Evolutionary conservation across 2,329 filamentous ascomycete species (phyloP).

Genomic region (Neurospora crassa): DNA sequence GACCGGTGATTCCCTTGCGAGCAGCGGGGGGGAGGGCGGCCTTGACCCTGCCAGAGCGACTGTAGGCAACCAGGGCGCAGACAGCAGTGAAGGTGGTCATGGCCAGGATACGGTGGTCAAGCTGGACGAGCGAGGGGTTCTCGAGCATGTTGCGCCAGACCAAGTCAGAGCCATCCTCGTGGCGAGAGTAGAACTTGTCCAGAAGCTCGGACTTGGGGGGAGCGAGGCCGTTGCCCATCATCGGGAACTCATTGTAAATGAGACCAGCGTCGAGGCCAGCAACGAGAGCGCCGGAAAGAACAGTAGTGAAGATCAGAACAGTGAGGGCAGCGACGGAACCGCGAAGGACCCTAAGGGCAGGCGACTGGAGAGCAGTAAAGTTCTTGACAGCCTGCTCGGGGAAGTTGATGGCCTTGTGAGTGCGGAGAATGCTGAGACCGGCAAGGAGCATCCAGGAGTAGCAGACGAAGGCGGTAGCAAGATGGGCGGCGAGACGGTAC

Average conservation of each 20-base stretch:
- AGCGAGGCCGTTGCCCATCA: conserved; percentile 77
- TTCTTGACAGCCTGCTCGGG: conserved; percentile 52
- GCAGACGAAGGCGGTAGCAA: conserved; percentile 83
- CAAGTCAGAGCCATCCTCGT: conserved; percentile 68
- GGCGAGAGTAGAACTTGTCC: conserved; percentile 75
- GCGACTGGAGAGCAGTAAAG: conserved; percentile 53
- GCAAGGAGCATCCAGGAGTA: conserved; percentile 93
- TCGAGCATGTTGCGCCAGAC: conserved; percentile 98
- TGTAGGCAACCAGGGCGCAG: conserved; percentile 71
- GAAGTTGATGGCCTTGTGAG: conserved; percentile 59
- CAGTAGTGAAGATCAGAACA: conserved; percentile 74
- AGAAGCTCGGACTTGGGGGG: conserved; percentile 79
- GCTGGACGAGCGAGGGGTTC: conserved; percentile 90
- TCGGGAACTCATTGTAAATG: conserved; percentile 98
- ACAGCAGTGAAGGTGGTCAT: conserved; percentile 80
- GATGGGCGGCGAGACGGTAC: conserved; percentile 82
- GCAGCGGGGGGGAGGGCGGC: conserved; percentile 53
- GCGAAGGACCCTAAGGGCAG: conserved; percentile 64
- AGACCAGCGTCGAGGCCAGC: conserved; percentile 91
- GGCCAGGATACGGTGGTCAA: conserved; percentile 89
- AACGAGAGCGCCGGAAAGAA: conserved; percentile 88
- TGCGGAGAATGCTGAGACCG: conserved; percentile 73
- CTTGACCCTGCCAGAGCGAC: conserved; percentile 52
- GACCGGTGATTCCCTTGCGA: conserved; percentile 61
- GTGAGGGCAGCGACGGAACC: conserved; percentile 62